These are phyloP conservation scores for Penicillium nordicum DNA, from an alignment of 2,329 filamentous ascomycete genomes.

Conservation along the genomic window DNA sequence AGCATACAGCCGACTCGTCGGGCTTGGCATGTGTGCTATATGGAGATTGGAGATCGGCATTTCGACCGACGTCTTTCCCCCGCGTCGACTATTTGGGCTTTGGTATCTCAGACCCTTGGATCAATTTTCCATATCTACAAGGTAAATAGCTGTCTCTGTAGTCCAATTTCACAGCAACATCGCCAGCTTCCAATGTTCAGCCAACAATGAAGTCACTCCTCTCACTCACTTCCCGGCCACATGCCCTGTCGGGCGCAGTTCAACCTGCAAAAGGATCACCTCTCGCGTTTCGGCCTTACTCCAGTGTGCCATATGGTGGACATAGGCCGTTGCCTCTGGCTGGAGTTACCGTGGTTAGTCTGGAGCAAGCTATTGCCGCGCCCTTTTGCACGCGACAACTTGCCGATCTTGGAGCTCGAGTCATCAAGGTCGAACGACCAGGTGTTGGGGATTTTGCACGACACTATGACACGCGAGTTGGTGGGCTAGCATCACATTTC, in stretches of 20 bases:
- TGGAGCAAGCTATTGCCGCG: slow-evolving; percentile 55
- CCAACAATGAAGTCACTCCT: slow-evolving; percentile 2
- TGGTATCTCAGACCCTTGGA: not conserved
- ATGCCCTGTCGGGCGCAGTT: not conserved
- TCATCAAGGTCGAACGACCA: slow-evolving; percentile 56
- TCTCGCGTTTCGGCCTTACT: slow-evolving; percentile 3
- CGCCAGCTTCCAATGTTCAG: not conserved
- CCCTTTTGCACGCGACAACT: slow-evolving; percentile 55
- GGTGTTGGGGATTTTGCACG: slow-evolving; percentile 53
- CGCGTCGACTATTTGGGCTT: not conserved
- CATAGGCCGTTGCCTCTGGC: slow-evolving; percentile 30
- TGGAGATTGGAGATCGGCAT: not conserved
- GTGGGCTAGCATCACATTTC: slow-evolving; percentile 53
- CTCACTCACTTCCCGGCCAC: not conserved
- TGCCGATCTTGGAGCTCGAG: slow-evolving; percentile 53
- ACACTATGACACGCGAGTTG: slow-evolving; percentile 50
- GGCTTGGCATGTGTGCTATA: not conserved
- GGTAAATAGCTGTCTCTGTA: not conserved
- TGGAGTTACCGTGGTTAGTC: slow-evolving; percentile 51
- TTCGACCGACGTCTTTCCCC: not conserved
- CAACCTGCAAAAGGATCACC: not conserved
- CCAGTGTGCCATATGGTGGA: not conserved
- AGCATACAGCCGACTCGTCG: slow-evolving; percentile 4
- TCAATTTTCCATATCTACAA: not conserved
- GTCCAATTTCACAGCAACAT: not conserved